Conservation (phyloP, 495 filamentous ascomycete genomes). For the Penicillium lagena region DNA sequence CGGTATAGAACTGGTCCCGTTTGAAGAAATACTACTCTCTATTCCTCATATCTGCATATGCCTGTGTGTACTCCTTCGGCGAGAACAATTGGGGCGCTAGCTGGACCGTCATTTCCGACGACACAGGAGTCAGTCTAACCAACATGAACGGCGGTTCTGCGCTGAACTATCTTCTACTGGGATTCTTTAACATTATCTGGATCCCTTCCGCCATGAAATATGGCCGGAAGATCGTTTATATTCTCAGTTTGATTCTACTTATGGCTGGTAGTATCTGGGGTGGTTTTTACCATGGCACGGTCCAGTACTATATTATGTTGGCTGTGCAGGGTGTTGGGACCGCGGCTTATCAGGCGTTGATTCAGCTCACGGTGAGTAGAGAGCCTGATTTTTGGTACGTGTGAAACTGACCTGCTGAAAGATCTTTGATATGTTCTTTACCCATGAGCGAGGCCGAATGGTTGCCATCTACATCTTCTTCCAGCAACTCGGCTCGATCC, state of each 20-base stretch:
- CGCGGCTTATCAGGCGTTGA: conserved; percentile 23
- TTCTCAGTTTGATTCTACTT: conserved; percentile 17
- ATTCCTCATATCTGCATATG: conserved; percentile 20
- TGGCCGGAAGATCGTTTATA: conserved; percentile 27
- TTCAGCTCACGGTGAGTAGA: conserved; percentile 19
- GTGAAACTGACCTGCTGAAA: neutral
- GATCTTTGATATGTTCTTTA: conserved; percentile 26
- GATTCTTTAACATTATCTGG: conserved; percentile 30
- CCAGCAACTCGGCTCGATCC: conserved; percentile 21
- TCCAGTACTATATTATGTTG: conserved; percentile 19
- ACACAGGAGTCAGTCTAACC: conserved; percentile 19
- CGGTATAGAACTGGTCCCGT: conserved; percentile 17
- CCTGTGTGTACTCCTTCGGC: conserved; percentile 23
- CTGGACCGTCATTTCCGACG: conserved; percentile 23
- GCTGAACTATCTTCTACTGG: conserved; percentile 26
- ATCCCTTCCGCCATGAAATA: conserved; percentile 27
- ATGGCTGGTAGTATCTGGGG: conserved; percentile 18
- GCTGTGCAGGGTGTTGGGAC: conserved; percentile 21
- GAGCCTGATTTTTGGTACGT: neutral
- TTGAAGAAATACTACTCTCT: conserved; percentile 23
- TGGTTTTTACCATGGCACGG: conserved; percentile 15
- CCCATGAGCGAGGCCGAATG: conserved; percentile 21
- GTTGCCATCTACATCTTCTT: conserved; percentile 22
- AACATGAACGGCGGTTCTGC: conserved; percentile 28
- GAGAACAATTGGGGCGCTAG: conserved; percentile 25